phyloP scores from a whole-genome alignment of 2,329 filamentous ascomycete genomes.

The Clathrospora elynae region DNA sequence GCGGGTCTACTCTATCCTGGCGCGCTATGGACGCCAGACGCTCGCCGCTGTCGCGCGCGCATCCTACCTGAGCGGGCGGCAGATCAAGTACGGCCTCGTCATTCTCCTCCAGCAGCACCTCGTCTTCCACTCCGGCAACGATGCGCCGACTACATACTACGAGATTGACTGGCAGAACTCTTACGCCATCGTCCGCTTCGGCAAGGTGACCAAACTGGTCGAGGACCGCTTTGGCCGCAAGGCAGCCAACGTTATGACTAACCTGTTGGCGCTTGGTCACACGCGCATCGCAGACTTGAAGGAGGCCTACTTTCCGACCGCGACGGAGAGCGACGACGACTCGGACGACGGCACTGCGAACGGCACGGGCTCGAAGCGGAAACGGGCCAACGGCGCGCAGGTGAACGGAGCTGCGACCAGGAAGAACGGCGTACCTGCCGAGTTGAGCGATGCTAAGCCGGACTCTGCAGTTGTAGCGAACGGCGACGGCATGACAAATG shows the following conservation, averaged over 20 bases:
- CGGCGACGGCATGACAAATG: constrained; percentile 18
- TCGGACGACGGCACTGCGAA: constrained; percentile 38
- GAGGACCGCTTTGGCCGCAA: constrained; percentile 74
- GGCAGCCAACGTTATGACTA: constrained; percentile 75
- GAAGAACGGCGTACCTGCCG: constrained; percentile 21
- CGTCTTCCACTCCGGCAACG: constrained; percentile 71
- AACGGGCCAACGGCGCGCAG: constrained; percentile 27
- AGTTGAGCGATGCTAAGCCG: constrained; percentile 15
- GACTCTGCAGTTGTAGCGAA: constrained; percentile 9
- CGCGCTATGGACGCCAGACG: constrained; percentile 77
- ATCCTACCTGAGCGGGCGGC: constrained; percentile 73
- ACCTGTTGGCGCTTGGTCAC: constrained; percentile 77
- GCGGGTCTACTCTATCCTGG: constrained; percentile 82
- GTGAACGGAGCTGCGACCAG: constrained; percentile 25
- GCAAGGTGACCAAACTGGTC: constrained; percentile 78
- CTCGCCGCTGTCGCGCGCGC: constrained; percentile 71
- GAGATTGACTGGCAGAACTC: constrained; percentile 80
- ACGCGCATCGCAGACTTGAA: constrained; percentile 71
- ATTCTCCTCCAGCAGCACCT: constrained; percentile 90
- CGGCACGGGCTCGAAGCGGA: constrained; percentile 30
- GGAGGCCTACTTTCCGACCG: constrained; percentile 62
- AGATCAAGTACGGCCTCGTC: constrained; percentile 79
- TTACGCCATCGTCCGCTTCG: constrained; percentile 80
- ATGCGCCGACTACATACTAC: constrained; percentile 72
- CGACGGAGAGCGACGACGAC: constrained; percentile 39